phyloP scores from a whole-genome alignment of 148 eudicot species.

The Rhododendron simsii region DNA sequence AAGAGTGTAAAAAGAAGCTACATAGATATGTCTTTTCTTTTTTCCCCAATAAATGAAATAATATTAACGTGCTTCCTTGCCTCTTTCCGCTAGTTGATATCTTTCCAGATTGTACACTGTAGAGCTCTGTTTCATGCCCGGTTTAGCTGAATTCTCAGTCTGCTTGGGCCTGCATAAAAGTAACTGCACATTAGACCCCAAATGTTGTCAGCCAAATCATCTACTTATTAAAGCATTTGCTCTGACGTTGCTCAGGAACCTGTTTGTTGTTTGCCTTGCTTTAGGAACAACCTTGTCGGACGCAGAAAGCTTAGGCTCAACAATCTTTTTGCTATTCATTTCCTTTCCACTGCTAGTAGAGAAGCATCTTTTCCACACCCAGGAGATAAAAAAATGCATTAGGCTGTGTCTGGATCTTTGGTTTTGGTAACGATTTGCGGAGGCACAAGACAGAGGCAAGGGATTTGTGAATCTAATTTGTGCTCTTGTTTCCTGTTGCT shows the following conservation, averaged over 20 bases:
- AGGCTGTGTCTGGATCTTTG: neutral
- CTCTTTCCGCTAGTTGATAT: conserved; percentile 38
- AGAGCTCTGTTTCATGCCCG: conserved; percentile 17
- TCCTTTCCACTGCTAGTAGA: conserved; percentile 26
- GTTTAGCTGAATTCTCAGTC: conserved; percentile 21
- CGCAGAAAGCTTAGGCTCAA: conserved; percentile 16
- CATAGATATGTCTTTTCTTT: neutral
- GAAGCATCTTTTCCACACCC: neutral
- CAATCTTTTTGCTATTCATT: conserved; percentile 23
- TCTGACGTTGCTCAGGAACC: conserved; percentile 25
- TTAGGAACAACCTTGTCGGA: conserved; percentile 26
- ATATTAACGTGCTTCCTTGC: conserved; percentile 15
- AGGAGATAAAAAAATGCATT: neutral
- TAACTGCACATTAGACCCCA: neutral
- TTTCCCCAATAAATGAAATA: neutral
- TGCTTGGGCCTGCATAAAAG: conserved; percentile 29
- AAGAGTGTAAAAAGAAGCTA: neutral
- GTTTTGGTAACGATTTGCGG: neutral
- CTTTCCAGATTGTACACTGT: conserved; percentile 25
- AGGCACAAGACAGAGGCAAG: neutral
- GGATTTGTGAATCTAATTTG: neutral
- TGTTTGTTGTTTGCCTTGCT: conserved; percentile 28
- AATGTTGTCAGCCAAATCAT: neutral
- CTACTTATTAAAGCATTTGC: neutral
- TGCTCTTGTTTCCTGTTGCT: neutral